Conservation (phyloP, 768 basidiomycete genomes). For the Suillus weaverae region DNA sequence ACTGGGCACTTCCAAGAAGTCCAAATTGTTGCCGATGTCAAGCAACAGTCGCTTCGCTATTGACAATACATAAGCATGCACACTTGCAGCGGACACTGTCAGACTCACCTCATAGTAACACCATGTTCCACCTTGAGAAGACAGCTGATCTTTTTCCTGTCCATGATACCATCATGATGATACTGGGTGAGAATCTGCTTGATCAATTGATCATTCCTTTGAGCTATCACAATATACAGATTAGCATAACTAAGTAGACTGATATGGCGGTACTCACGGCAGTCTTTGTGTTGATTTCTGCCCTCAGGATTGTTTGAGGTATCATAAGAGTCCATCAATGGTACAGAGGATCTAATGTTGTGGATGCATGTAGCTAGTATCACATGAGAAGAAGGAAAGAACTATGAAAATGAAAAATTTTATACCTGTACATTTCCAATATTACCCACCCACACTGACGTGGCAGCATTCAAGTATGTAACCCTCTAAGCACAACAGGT, state of each 20-base stretch:
- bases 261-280: background rate
- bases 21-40: slow-evolving; percentile 25
- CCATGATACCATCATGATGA: slow-evolving; percentile 22
- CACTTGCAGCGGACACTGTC: background rate
- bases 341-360: background rate
- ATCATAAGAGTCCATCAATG: too few species aligned
- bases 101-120: slow-evolving; percentile 29
- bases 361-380: too few species aligned
- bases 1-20: slow-evolving; percentile 25
- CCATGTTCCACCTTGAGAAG: slow-evolving; percentile 26
- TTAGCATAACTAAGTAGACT: background rate
- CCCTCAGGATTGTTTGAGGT: background rate
- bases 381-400: too few species aligned
- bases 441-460: too few species aligned
- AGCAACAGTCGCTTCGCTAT: slow-evolving; percentile 30
- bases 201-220: slow-evolving; percentile 18
- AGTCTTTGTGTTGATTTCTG: background rate
- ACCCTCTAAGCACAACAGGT: too few species aligned
- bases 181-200: slow-evolving; percentile 18
- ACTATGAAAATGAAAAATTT: too few species aligned
- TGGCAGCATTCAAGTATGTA: too few species aligned
- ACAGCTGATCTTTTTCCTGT: slow-evolving; percentile 20
- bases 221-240: slow-evolving; percentile 13
- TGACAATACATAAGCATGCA: background rate
- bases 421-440: too few species aligned